Evolutionary conservation across 495 filamentous ascomycete genomes (phyloP).

Genomic region (Hyaloscypha finlandica): DNA sequence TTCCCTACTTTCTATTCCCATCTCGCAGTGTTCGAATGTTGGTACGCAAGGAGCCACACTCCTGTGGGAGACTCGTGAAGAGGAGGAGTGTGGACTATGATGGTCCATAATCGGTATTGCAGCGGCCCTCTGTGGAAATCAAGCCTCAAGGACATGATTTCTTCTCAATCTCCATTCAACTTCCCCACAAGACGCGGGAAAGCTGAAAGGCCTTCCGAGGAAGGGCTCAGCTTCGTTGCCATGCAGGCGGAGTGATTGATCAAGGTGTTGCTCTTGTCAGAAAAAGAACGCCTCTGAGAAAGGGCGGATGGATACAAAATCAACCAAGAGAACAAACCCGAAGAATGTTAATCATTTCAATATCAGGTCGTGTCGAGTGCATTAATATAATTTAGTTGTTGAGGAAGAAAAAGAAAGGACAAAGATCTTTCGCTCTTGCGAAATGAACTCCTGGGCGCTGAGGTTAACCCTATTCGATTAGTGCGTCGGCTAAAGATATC

Average conservation of each 20-base stretch:
- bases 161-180: slow-evolving; percentile 48
- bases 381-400: neutral
- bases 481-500: neutral
- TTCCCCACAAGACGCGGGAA: slow-evolving; percentile 51
- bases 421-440: neutral
- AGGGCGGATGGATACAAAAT: neutral
- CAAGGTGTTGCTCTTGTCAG: slow-evolving; percentile 39
- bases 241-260: slow-evolving; percentile 43
- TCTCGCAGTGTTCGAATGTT: slow-evolving; percentile 36
- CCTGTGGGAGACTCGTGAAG: slow-evolving; percentile 41
- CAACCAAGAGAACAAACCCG: neutral
- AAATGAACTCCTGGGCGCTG: neutral
- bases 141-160: slow-evolving; percentile 32
- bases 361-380: neutral
- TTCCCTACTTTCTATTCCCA: too few species aligned
- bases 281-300: neutral
- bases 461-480: neutral
- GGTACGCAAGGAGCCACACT: slow-evolving; percentile 57
- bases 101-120: slow-evolving; percentile 51
- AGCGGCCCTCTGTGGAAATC: slow-evolving; percentile 35
- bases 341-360: neutral
- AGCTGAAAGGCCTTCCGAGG: slow-evolving; percentile 46
- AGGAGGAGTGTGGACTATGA: slow-evolving; percentile 56
- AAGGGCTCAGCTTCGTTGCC: slow-evolving; percentile 43
- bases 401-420: neutral